Evolutionary conservation across 192 early-diverging fungal genomes (phyloP).

Genomic region (Lobosporangium transversale): DNA sequence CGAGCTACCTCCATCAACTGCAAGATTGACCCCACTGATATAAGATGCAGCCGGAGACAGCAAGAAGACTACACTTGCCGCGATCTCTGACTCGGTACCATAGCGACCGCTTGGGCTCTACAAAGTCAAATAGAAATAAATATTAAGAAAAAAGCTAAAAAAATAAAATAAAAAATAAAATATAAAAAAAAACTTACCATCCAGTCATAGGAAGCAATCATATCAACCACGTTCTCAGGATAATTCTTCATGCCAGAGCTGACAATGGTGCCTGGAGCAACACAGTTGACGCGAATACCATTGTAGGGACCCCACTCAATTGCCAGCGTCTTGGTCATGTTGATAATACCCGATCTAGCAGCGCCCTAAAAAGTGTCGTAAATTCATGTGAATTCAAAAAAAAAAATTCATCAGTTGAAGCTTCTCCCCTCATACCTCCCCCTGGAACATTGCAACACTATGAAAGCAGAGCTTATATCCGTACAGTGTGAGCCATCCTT

Average conservation of each 20-base stretch:
- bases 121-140: background rate
- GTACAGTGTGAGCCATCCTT: slow-evolving; percentile 53
- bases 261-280: slow-evolving; percentile 63
- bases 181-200: slow-evolving; percentile 21
- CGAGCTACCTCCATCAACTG: slow-evolving; percentile 50
- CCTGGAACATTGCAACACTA: no score
- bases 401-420: background rate
- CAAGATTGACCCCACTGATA: slow-evolving; percentile 56
- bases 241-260: slow-evolving; percentile 63
- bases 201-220: slow-evolving; percentile 38
- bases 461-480: background rate
- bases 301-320: slow-evolving; percentile 60
- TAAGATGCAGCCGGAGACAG: slow-evolving; percentile 60
- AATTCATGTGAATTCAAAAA: slow-evolving; percentile 2
- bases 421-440: no score
- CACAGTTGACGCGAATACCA: slow-evolving; percentile 64
- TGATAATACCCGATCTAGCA: slow-evolving; percentile 63
- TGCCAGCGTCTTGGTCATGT: slow-evolving; percentile 62
- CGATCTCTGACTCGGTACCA: slow-evolving; percentile 64
- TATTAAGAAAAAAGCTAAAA: background rate
- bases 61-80: slow-evolving; percentile 59
- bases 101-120: slow-evolving; percentile 59
- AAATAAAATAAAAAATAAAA: background rate
- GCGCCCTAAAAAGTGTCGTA: slow-evolving; percentile 45
- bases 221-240: slow-evolving; percentile 52